Conservation (phyloP, 495 filamentous ascomycete genomes). For the Xylaria grammica region DNA sequence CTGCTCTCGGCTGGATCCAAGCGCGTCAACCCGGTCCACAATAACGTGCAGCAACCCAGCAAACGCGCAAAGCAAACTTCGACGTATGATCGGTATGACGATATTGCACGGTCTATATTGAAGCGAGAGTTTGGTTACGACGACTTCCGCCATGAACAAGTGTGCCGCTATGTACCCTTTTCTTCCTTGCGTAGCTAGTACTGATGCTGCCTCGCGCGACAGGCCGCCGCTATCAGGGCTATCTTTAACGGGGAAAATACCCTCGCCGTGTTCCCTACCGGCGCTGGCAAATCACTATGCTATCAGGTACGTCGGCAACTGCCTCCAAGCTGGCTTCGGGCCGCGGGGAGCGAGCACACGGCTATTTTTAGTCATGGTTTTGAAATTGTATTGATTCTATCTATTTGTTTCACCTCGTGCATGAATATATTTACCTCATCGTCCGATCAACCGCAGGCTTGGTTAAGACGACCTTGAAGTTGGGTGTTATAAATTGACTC, state of each 20-base stretch:
- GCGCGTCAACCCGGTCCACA: conserved; percentile 23
- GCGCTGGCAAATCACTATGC: conserved; percentile 63
- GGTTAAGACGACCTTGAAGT: not conserved
- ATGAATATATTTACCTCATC: not conserved
- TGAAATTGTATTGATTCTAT: not conserved
- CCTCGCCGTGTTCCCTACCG: conserved; percentile 63
- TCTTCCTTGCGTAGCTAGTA: not conserved
- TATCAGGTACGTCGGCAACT: conserved; percentile 43
- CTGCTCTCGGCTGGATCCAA: conserved; percentile 19
- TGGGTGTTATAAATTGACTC: not conserved
- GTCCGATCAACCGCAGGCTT: not conserved
- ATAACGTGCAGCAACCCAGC: conserved; percentile 2
- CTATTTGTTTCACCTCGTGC: not conserved
- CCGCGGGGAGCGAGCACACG: not conserved
- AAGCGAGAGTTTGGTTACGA: conserved; percentile 52
- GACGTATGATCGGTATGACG: conserved; percentile 18
- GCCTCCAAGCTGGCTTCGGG: too few species aligned
- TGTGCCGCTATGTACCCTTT: conserved; percentile 21
- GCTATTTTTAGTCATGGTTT: not conserved
- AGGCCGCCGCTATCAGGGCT: conserved; percentile 50
- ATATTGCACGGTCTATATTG: conserved; percentile 36
- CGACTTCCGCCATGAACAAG: conserved; percentile 59
- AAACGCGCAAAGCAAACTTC: conserved; percentile 16
- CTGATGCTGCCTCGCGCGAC: not conserved
- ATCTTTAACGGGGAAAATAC: conserved; percentile 56